Conservation (phyloP, 208 protist species). For the Acanthamoeba triangularis region DNA sequence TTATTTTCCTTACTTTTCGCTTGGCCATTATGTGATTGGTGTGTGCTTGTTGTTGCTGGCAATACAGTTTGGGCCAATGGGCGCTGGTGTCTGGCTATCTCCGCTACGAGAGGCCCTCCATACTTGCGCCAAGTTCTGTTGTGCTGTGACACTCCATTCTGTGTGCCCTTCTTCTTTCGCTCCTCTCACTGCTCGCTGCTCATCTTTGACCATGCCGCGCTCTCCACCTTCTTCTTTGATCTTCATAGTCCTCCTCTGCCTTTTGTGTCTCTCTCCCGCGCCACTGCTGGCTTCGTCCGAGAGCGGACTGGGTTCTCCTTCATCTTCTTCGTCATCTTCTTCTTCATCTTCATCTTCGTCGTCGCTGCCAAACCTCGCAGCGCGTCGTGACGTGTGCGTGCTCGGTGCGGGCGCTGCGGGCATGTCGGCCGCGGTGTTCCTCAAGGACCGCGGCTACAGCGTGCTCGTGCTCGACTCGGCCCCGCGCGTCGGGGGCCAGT, state of each 20-base stretch:
- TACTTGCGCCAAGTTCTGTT: too few relatives aligned
- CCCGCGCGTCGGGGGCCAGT: neutral
- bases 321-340: too few relatives aligned
- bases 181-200: neutral
- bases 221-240: neutral
- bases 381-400: conserved; percentile 15
- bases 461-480: conserved; percentile 31
- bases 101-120: too few relatives aligned
- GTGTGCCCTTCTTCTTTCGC: neutral
- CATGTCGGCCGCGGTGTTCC: conserved; percentile 60
- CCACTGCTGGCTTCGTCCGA: too few relatives aligned
- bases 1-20: too few relatives aligned
- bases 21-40: too few relatives aligned
- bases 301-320: too few relatives aligned
- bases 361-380: neutral
- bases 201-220: neutral
- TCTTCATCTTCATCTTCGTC: too few relatives aligned
- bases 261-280: neutral
- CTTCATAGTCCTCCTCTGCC: neutral
- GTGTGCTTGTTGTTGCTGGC: too few relatives aligned
- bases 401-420: conserved; percentile 39
- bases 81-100: too few relatives aligned
- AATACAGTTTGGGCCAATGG: too few relatives aligned
- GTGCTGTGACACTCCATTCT: too few relatives aligned
- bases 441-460: conserved; percentile 41